These are phyloP conservation scores for Colletotrichum truncatum DNA, from an alignment of 2,329 filamentous ascomycete genomes.

Conservation along the genomic window DNA sequence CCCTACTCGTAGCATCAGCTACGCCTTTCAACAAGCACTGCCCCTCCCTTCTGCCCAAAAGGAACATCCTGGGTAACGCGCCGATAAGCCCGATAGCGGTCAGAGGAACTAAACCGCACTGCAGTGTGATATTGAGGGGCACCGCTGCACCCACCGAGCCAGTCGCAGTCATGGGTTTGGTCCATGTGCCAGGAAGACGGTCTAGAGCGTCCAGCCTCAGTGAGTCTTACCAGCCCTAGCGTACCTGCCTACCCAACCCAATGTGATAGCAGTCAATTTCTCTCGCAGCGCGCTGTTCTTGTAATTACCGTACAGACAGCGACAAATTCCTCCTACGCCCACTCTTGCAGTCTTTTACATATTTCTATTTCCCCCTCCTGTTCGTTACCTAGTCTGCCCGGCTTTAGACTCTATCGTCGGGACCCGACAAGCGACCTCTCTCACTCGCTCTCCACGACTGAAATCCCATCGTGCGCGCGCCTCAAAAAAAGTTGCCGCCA, in stretches of 20 bases:
- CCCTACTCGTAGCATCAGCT: conserved; percentile 10
- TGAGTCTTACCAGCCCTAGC: conserved; percentile 31
- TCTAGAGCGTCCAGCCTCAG: conserved; percentile 31
- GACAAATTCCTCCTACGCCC: conserved; percentile 1
- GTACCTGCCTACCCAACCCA: conserved; percentile 8
- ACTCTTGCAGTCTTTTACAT: neutral
- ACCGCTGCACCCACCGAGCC: conserved; percentile 29
- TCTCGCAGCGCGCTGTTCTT: conserved; percentile 5
- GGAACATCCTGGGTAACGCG: conserved; percentile 20
- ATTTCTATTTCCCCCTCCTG: neutral
- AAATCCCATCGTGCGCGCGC: conserved; percentile 11
- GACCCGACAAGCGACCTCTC: conserved; percentile 10
- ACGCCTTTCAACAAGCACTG: conserved; percentile 17
- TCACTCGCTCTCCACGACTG: conserved; percentile 24
- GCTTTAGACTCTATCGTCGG: conserved; percentile 5
- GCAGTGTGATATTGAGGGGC: conserved; percentile 15
- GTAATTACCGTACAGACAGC: neutral
- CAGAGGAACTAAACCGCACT: neutral
- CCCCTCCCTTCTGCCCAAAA: conserved; percentile 25
- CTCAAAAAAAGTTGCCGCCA: conserved; percentile 16
- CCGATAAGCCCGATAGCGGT: conserved; percentile 31
- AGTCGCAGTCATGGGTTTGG: conserved; percentile 33
- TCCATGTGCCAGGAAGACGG: conserved; percentile 34
- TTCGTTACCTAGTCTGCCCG: neutral
- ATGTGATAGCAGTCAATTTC: conserved; percentile 20